Percentiles rank a stretch among this genome's conserved stretches.
phyloP scores from a whole-genome alignment of 805 yeast species.

The Ogataea paraovalis region DNA sequence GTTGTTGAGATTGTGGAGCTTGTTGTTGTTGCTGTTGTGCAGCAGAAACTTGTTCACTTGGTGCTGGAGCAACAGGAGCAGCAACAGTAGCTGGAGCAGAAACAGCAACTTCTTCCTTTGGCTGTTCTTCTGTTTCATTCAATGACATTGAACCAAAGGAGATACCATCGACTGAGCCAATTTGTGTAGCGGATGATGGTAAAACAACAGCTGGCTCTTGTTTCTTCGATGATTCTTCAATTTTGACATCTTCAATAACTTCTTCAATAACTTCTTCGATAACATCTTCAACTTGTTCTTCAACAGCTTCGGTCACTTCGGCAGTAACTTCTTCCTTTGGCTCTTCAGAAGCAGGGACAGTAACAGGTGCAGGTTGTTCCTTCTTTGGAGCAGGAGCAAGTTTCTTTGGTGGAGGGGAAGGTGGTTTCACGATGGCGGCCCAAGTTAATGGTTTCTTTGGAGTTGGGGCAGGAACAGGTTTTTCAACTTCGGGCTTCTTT shows the following conservation, averaged over 20 bases:
- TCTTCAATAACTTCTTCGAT: conserved; percentile 9
- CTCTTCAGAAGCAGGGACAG: conserved; percentile 8
- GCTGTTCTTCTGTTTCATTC: conserved; percentile 38
- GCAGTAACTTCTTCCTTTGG: conserved; percentile 5
- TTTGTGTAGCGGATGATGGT: conserved; percentile 44
- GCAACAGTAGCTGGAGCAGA: conserved; percentile 7
- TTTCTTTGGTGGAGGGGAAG: conserved; percentile 11
- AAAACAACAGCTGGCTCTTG: conserved; percentile 33
- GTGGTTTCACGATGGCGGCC: conserved; percentile 25
- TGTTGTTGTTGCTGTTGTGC: conserved; percentile 5
- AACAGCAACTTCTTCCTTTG: conserved; percentile 19
- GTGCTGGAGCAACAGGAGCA: conserved; percentile 6
- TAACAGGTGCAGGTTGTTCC: conserved; percentile 11
- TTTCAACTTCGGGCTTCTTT: conserved; percentile 3
- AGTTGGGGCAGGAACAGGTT: conserved; percentile 16
- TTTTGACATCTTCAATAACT: conserved; percentile 5
- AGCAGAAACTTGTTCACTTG: conserved; percentile 1
- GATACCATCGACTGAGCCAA: conserved; percentile 44
- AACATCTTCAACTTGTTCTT: conserved; percentile 6
- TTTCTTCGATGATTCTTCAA: conserved; percentile 7
- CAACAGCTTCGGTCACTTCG: conserved; percentile 5
- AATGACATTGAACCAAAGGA: conserved; percentile 52
- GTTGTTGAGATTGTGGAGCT: conserved; percentile 3
- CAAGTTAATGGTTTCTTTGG: conserved; percentile 18
- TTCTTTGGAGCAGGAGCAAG: conserved; percentile 7